Percentiles rank a stretch among this genome's conserved stretches.
Evolutionary conservation across 176 grass and related monocot species (phyloP).

Genomic region (Secale cereale): DNA sequence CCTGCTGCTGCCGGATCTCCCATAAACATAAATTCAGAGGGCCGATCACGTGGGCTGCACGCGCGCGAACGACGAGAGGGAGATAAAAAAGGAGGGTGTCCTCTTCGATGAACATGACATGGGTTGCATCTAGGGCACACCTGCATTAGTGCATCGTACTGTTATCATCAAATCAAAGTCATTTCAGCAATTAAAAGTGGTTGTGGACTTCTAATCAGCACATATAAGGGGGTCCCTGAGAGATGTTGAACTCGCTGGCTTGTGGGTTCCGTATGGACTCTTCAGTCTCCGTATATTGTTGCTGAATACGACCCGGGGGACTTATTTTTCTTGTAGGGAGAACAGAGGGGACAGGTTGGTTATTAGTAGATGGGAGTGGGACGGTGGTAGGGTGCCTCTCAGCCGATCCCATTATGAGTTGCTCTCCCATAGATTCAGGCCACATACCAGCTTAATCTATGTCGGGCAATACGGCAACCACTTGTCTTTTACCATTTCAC

Average conservation of each 20-base stretch:
- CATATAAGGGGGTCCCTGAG: background rate
- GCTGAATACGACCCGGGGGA: background rate
- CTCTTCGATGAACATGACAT: background rate
- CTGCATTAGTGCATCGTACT: background rate
- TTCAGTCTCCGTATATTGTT: background rate
- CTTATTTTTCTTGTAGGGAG: background rate
- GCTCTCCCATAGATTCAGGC: background rate
- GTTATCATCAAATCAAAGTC: background rate
- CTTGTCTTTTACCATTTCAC: no score
- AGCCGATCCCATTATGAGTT: background rate
- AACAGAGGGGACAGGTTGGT: conserved; percentile 2
- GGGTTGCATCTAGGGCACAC: background rate
- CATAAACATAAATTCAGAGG: background rate
- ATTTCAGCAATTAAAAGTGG: background rate
- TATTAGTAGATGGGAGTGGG: background rate
- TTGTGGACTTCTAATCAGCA: background rate
- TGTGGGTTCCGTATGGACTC: background rate
- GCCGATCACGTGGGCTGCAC: conserved; percentile 34
- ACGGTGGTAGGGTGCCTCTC: background rate
- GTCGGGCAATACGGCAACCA: no score
- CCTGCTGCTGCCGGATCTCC: conserved; percentile 14
- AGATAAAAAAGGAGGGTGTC: background rate
- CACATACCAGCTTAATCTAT: no score
- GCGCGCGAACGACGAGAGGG: background rate
- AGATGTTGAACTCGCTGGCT: background rate